phyloP scores from a whole-genome alignment of 306 rosid genomes.

The Cyclanthera cordifolia region DNA sequence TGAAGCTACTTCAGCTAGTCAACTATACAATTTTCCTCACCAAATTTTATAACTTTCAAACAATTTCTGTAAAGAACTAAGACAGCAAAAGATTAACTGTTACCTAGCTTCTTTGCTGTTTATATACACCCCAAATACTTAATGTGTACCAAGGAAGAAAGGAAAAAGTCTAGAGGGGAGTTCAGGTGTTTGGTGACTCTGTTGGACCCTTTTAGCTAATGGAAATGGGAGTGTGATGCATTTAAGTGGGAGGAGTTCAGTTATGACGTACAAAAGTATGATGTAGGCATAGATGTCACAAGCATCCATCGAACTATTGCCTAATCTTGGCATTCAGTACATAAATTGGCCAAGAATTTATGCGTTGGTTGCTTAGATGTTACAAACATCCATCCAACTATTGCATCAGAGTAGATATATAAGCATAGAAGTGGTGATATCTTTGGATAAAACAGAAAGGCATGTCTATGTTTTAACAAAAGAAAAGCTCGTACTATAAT shows the following conservation, averaged over 20 bases:
- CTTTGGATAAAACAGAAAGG: background rate
- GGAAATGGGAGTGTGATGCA: background rate
- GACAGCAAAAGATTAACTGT: background rate
- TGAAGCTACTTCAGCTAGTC: slow-evolving; percentile 8
- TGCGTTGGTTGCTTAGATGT: background rate
- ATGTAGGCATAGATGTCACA: background rate
- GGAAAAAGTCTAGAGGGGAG: background rate
- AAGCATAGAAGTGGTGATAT: background rate
- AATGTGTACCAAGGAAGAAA: background rate
- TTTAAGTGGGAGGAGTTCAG: background rate
- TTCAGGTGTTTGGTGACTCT: background rate
- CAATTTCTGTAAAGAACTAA: background rate
- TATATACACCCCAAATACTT: background rate
- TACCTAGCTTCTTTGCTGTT: background rate
- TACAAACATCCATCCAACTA: background rate
- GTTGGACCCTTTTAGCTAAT: background rate
- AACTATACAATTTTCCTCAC: slow-evolving; percentile 1
- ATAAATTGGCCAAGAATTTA: background rate
- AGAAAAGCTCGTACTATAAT: background rate
- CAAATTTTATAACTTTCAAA: background rate
- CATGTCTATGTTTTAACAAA: background rate
- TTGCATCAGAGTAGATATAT: background rate
- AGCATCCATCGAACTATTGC: background rate
- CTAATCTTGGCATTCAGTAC: background rate
- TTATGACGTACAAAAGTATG: background rate